Evolutionary conservation across 2,329 filamentous ascomycete genomes (phyloP).

Genomic region (Trichophyton mentagrophytes): DNA sequence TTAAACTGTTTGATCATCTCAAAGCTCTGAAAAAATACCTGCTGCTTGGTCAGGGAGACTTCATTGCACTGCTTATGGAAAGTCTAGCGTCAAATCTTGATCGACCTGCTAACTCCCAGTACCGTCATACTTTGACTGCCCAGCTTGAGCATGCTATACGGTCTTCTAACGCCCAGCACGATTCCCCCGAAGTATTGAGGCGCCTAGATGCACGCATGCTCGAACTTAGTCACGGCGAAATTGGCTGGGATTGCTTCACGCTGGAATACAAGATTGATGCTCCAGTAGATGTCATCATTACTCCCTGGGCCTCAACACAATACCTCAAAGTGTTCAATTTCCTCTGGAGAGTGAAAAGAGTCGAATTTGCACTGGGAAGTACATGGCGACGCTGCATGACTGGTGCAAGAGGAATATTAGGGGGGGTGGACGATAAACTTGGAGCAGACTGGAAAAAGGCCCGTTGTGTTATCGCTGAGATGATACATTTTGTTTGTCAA

Average conservation of each 20-base stretch:
- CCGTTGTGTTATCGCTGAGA: conserved; percentile 79
- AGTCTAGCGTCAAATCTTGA: conserved; percentile 86
- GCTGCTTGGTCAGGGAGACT: conserved; percentile 87
- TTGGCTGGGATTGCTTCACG: conserved; percentile 98
- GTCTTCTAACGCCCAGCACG: conserved; percentile 92
- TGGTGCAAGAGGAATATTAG: conserved; percentile 78
- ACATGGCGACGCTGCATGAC: conserved; percentile 97
- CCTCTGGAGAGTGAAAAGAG: conserved; percentile 92
- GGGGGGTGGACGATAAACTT: conserved; percentile 59
- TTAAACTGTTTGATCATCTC: conserved; percentile 86
- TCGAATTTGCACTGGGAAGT: conserved; percentile 82
- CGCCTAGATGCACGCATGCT: conserved; percentile 96
- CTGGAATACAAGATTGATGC: conserved; percentile 97
- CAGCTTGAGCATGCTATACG: conserved; percentile 95
- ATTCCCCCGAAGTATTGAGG: conserved; percentile 79
- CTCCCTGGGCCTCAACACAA: conserved; percentile 86
- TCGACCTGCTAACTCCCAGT: conserved; percentile 89
- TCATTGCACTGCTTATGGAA: conserved; percentile 94
- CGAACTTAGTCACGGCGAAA: conserved; percentile 88
- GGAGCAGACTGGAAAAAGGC: conserved; percentile 79
- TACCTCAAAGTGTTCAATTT: conserved; percentile 99
- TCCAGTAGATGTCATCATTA: conserved; percentile 92
- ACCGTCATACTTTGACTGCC: conserved; percentile 91
- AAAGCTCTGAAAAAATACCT: conserved; percentile 89
- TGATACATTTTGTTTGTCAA: conserved; percentile 97